Evolutionary conservation across 129 eudicot species (phyloP), one percentile per base, ranked within the genome.

Genomic region (Pittosporum tobira): DNA sequence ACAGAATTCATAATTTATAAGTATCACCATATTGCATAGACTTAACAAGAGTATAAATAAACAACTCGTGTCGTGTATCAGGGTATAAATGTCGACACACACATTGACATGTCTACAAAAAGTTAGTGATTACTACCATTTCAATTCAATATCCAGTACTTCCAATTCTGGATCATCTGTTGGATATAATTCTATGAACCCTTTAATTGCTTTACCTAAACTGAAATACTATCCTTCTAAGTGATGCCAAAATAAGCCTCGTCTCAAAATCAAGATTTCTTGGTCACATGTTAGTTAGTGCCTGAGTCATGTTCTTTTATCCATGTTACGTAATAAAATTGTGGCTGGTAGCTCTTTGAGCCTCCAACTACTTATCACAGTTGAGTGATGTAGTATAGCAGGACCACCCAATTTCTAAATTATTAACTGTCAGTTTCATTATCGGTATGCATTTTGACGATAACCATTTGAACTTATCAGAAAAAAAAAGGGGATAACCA

Each of bases 401-500:
- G 40, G 40, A 8, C 10, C 40, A 34, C 12, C 40, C 40, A 34
- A 34, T 6, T 6, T 12, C 40, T 34, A 34, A 9, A 34, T 34
- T 34, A 34, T 34, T 34, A 12, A 34, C 7, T 34, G 10, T 8
- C 6, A 34, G 10, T 34, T 34, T 12, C 40, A 34, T 34, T 34
- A 5, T 34, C 10, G 7, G 3, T 31, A 31, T 55, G 61, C 18
- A n/a, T n/a, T n/a, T n/a, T n/a, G n/a, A n/a, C n/a, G n/a, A n/a
- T n/a, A n/a, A n/a, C n/a, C n/a, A n/a, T n/a, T n/a, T n/a, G n/a
- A n/a, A n/a, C n/a, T n/a, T n/a, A n/a, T n/a, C n/a, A n/a, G n/a
- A n/a, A n/a, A n/a, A n/a, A n/a, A 19, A 10, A 55, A 14, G 45
- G 20, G 24, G 45, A 31, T 55, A 66, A 89, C 97, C 97, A 89